Evolutionary conservation across 768 basidiomycete genomes (phyloP), one percentile per base, ranked within the genome.

Genomic region (Lentinula aciculospora): DNA sequence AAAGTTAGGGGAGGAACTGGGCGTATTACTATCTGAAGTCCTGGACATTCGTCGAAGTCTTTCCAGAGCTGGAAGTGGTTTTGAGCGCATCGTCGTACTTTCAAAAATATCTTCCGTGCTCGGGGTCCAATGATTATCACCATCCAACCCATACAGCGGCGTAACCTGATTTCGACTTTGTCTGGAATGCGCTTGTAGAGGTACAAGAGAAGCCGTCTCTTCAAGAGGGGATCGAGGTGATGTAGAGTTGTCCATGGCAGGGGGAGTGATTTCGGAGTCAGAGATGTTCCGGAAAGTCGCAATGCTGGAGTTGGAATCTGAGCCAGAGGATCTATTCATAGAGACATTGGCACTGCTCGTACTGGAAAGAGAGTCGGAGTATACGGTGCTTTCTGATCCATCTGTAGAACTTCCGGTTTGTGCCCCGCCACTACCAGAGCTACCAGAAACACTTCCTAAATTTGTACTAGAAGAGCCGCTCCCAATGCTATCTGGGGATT

Each of bases 41-140:
- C 67, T 19, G 37, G 59, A 74, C 62, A 78, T 75, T 17, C 81
- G 76, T 4, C 88, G 76, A 59, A 91, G 69, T 2, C 89, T 76
- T 62, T 90, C 85, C 4, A 92, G 73, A 6, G 88, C 86, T 17
- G 82, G 80, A 1, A 94, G 70, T 0, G 89, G 88, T 64, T 81
- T 85, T 10, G 86, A 80, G 51, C 76, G 75, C 54, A 77, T 82
- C 0, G 85, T 89, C 1, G 89, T 92, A 58, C 83, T 86, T 61
- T 83, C 86, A n/a, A 85, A 64, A 27, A 92, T 83, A 23, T 82
- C 81, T 58, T 84, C 83, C 0, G 80, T 66, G 39, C 68, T 74
- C 0, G 83, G 82, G 44, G 69, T 47, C 79, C 81, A 82, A 3
- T 68, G 65, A 9, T 67, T 65, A 1, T 67, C 62, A 12, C 67